These are phyloP conservation scores for Escovopsis weberi DNA, from an alignment of 2,329 filamentous ascomycete species.

Conservation along the genomic window DNA sequence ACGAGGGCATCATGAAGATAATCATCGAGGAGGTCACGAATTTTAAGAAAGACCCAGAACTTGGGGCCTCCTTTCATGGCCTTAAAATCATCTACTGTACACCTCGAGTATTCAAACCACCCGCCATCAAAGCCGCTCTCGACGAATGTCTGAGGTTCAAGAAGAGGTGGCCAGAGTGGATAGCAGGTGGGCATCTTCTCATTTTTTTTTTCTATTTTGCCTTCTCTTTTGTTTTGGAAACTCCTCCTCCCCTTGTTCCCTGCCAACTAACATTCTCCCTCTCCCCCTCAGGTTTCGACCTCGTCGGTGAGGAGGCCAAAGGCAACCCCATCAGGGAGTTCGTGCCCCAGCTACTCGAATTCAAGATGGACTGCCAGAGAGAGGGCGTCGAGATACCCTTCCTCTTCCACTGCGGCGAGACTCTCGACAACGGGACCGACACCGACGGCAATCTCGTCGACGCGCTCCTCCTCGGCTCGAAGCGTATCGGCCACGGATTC, in stretches of 20 bases:
- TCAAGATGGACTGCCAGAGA: constrained; percentile 34
- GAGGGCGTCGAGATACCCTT: constrained; percentile 48
- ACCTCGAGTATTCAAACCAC: constrained; percentile 41
- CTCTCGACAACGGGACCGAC: constrained; percentile 48
- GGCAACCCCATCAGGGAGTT: constrained; percentile 45
- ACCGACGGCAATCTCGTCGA: constrained; percentile 56
- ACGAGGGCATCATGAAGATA: constrained; percentile 44
- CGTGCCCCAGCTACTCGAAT: constrained; percentile 39
- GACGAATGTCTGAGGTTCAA: constrained; percentile 49
- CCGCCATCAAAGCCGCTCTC: constrained; percentile 36
- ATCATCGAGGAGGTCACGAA: constrained; percentile 38
- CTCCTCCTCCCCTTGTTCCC: neutral
- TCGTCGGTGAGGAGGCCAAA: constrained; percentile 52
- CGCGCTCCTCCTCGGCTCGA: constrained; percentile 48
- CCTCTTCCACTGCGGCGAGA: constrained; percentile 65
- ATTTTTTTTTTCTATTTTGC: neutral
- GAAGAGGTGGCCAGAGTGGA: constrained; percentile 37
- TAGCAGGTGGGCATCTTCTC: constrained; percentile 36
- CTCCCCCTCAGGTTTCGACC: constrained; percentile 40
- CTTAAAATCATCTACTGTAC: constrained; percentile 61
- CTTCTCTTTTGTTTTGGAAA: neutral
- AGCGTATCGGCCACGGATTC: constrained; percentile 62
- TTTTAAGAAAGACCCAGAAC: constrained; percentile 24
- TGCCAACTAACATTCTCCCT: constrained; percentile 11
- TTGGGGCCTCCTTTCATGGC: constrained; percentile 37